Percentiles rank a stretch among this genome's conserved stretches.
These are phyloP conservation scores for Phialophora verrucosa DNA, from an alignment of 2,329 filamentous ascomycete species.

Conservation along the genomic window DNA sequence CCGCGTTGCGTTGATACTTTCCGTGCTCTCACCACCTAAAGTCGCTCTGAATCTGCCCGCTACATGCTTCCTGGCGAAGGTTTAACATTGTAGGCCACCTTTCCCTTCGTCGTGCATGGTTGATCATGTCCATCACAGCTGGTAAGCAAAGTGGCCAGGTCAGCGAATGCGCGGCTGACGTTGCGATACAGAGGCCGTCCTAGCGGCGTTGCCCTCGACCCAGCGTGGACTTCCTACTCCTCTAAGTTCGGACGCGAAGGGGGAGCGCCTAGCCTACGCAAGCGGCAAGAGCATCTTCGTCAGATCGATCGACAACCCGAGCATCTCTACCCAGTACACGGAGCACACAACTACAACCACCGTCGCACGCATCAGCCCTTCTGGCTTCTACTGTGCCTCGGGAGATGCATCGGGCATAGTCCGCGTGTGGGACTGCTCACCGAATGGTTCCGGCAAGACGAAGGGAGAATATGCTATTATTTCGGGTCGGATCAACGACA, in stretches of 20 bases:
- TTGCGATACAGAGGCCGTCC: conserved; percentile 65
- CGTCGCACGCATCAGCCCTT: conserved; percentile 91
- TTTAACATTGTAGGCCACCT: not conserved
- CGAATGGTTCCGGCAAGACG: conserved; percentile 74
- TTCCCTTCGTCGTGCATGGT: conserved; percentile 15
- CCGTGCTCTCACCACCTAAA: not conserved
- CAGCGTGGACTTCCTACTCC: conserved; percentile 85
- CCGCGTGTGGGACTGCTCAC: conserved; percentile 86
- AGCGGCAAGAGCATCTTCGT: conserved; percentile 97
- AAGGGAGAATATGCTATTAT: conserved; percentile 96
- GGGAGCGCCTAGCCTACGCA: conserved; percentile 90
- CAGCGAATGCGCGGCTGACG: not conserved
- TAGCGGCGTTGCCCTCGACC: conserved; percentile 84
- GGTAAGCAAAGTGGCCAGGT: conserved; percentile 42
- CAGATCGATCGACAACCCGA: conserved; percentile 88
- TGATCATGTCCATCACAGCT: conserved; percentile 53
- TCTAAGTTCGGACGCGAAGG: conserved; percentile 85
- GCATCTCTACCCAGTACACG: conserved; percentile 85
- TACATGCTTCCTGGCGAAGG: not conserved
- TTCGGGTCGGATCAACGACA: conserved; percentile 90
- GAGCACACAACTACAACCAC: conserved; percentile 88
- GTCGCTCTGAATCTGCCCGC: not conserved
- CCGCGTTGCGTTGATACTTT: not conserved
- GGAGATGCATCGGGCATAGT: conserved; percentile 86
- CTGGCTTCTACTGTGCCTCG: conserved; percentile 91